These are phyloP conservation scores for Penicillium manginii DNA, from an alignment of 495 filamentous ascomycete genomes.

Conservation along the genomic window DNA sequence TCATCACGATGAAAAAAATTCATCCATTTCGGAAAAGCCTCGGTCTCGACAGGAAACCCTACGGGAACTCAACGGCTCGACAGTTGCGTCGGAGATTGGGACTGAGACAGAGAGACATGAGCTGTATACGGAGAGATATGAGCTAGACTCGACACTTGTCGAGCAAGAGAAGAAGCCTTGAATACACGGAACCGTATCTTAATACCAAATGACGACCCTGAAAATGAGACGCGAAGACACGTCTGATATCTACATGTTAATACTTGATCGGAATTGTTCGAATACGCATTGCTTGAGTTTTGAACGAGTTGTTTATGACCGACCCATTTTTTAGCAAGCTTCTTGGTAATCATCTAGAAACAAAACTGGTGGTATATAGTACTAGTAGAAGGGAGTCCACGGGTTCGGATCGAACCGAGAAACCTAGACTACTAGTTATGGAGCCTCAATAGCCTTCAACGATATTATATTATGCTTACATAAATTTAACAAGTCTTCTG, in stretches of 20 bases:
- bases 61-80: not conserved
- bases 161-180: not conserved
- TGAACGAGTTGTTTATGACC: not conserved
- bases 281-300: not conserved
- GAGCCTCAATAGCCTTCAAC: too few relatives aligned
- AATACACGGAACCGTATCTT: not conserved
- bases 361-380: too few relatives aligned
- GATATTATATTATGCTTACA: too few relatives aligned
- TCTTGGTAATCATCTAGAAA: too few relatives aligned
- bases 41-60: not conserved
- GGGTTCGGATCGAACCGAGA: too few relatives aligned
- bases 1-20: not conserved
- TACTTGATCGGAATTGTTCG: not conserved
- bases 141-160: not conserved
- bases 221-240: not conserved
- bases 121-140: not conserved
- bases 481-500: too few relatives aligned
- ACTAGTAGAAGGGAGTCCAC: too few relatives aligned
- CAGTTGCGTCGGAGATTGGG: not conserved
- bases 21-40: not conserved
- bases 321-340: not conserved
- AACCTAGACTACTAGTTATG: too few relatives aligned
- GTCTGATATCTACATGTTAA: not conserved
- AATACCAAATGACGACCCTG: not conserved
- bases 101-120: not conserved